Evolutionary conservation across 306 rosid genomes (phyloP).

Genomic region (Leucaena leucocephala): DNA sequence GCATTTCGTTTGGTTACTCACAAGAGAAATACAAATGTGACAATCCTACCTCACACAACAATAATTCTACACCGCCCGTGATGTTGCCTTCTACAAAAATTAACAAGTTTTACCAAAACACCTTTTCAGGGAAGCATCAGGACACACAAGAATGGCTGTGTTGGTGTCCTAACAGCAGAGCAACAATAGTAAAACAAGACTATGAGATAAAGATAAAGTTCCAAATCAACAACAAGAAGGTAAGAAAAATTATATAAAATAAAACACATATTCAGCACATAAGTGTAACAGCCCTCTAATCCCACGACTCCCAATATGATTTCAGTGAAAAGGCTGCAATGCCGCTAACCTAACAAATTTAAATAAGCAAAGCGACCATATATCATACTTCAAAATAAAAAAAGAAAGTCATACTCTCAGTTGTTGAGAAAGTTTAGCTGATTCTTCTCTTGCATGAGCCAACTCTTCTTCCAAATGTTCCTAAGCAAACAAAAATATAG

Average conservation of each 20-base stretch:
- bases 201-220: not conserved
- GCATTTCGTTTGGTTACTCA: not conserved
- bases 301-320: not conserved
- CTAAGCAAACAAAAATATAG: constrained; percentile 44
- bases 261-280: not conserved
- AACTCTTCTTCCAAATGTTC: constrained; percentile 86
- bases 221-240: not conserved
- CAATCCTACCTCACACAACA: not conserved
- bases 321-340: constrained; percentile 22
- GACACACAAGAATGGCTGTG: not conserved
- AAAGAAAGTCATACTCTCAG: constrained; percentile 56
- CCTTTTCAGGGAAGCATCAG: not conserved
- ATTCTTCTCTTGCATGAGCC: constrained; percentile 76
- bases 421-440: constrained; percentile 63
- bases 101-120: not conserved
- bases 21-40: not conserved
- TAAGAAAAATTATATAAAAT: not conserved
- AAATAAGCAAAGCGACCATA: constrained; percentile 1
- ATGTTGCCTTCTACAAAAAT: not conserved
- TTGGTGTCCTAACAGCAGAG: not conserved
- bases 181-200: not conserved
- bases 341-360: not conserved
- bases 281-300: not conserved
- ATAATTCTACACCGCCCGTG: not conserved
- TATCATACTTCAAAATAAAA: constrained; percentile 8